phyloP scores from a whole-genome alignment of 2,329 filamentous ascomycete species.

The Teratosphaeria destructans region DNA sequence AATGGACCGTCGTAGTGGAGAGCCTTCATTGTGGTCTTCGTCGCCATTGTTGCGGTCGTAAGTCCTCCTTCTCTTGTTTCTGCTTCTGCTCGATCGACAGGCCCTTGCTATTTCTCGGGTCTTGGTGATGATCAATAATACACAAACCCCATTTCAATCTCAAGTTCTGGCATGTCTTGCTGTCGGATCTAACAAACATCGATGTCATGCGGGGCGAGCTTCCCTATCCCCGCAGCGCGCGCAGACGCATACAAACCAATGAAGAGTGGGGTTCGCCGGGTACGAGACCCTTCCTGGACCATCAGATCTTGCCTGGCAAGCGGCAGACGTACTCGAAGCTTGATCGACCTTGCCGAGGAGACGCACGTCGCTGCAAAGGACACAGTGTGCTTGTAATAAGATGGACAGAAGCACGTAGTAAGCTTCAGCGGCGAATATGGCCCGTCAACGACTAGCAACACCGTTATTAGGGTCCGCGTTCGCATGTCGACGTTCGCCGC shows the following conservation, averaged over 20 bases:
- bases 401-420: neutral
- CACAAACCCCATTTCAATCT: neutral
- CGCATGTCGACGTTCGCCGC: neutral
- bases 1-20: conserved; percentile 50
- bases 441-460: neutral
- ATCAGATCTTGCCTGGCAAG: neutral
- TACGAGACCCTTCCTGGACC: neutral
- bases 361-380: neutral
- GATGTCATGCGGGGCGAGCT: conserved; percentile 6
- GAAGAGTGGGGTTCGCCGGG: neutral
- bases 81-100: neutral
- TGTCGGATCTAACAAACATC: conserved; percentile 2
- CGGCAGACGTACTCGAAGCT: neutral
- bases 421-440: neutral
- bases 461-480: neutral
- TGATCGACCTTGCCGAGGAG: neutral
- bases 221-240: neutral
- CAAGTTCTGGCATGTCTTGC: neutral
- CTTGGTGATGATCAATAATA: neutral
- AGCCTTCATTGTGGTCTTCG: conserved; percentile 42
- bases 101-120: neutral
- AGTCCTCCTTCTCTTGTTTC: neutral
- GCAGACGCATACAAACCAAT: neutral
- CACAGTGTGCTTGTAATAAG: neutral
- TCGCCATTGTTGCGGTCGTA: conserved; percentile 1